Evolutionary conservation across 352 stramenopile genomes (phyloP), one percentile per base, ranked within the genome.

Genomic region (Globisporangium recalcitrans): DNA sequence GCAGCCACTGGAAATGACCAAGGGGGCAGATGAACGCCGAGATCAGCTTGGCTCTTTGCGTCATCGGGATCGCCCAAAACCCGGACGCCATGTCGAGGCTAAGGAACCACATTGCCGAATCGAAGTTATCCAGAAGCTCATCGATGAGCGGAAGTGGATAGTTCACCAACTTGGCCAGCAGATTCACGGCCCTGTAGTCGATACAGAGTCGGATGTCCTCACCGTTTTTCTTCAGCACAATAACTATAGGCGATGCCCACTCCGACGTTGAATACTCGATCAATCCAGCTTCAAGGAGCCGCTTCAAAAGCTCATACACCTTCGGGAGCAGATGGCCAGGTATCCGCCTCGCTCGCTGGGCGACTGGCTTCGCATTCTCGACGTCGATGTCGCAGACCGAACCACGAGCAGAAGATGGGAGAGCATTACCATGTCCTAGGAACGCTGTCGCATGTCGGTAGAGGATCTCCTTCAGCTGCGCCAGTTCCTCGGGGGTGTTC

Each of bases 81-180:
- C 34, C 53, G 16, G 3, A n/a, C 3, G 53, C 53, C 53, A 60
- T 49, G 24, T 52, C 64, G 0, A 74, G 24, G n/a, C 59, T 66
- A 1, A 61, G n/a, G 22, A 63, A 63, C 48, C 31, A 63, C 57
- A 72, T 67, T 0, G 40, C 31, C 0, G 26, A 4, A 3, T 68
- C 55, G n/a, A 73, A 76, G 26, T 62, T 72, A 14, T 60, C 64
- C 34, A 75, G 52, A 0, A 70, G 26, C 11, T 75, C 69, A 11
- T 70, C 61, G 32, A 75, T 75, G 1, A 74, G 32, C 0, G 60
- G 56, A 0, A 74, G 27, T 0, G 68, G 64, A 14, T 69, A 74
- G 7, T 57, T 68, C 47, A 65, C 40, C 24, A 72, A 29, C 31
- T 67, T 69, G 19, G 61, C 62, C 16, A 69, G 62, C 22, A 52